phyloP scores from a whole-genome alignment of 169 alveolate genomes.

The Theileria orientalis region DNA sequence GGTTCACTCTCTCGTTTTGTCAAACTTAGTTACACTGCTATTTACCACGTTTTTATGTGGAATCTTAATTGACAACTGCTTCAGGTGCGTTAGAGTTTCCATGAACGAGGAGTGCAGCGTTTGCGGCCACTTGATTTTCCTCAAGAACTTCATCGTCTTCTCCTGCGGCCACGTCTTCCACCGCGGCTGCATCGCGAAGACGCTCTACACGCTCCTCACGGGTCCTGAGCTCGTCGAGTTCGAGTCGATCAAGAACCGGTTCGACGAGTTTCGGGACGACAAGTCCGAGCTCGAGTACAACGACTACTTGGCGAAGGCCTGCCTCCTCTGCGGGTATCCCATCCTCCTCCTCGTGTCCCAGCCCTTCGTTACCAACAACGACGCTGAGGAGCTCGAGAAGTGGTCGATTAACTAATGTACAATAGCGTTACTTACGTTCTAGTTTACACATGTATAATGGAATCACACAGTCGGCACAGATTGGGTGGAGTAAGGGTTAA shows the following conservation, averaged over 20 bases:
- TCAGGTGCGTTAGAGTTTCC: constrained; percentile 33
- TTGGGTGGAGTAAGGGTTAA: background rate
- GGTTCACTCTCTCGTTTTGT: background rate
- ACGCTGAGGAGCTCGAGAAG: constrained; percentile 40
- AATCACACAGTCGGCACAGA: background rate
- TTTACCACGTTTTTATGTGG: background rate
- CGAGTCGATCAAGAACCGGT: constrained; percentile 26
- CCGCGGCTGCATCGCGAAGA: constrained; percentile 48
- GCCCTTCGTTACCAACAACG: constrained; percentile 40
- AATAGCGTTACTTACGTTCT: background rate
- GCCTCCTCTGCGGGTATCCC: constrained; percentile 59
- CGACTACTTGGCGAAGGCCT: constrained; percentile 51
- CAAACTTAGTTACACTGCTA: too few relatives aligned
- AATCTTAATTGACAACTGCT: background rate
- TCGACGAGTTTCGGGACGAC: constrained; percentile 40
- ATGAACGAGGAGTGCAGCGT: constrained; percentile 24
- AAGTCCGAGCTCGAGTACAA: constrained; percentile 31
- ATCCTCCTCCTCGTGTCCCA: constrained; percentile 44
- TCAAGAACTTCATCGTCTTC: constrained; percentile 43
- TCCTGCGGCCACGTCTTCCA: constrained; percentile 63
- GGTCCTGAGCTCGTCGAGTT: constrained; percentile 48
- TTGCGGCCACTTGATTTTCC: constrained; percentile 17
- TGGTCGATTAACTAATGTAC: constrained; percentile 47
- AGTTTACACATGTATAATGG: too few relatives aligned
- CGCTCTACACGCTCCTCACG: constrained; percentile 20